A percentile compares a stretch with the other conserved stretches of the same genome.
These are phyloP conservation scores for Whalleya microplaca DNA, from an alignment of 2,329 filamentous ascomycete species.

Conservation along the genomic window DNA sequence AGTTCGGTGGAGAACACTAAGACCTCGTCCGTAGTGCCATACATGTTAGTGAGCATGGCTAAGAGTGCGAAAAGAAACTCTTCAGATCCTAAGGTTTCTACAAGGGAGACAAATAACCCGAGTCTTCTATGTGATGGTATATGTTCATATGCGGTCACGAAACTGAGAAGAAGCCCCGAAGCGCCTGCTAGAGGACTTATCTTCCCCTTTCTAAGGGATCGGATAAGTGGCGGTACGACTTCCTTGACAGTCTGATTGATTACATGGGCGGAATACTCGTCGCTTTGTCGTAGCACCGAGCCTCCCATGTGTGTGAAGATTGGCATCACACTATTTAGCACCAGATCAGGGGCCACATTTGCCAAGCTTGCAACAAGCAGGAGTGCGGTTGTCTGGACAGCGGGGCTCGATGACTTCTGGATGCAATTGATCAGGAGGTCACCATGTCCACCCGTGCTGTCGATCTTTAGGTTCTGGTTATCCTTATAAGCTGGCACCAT, in stretches of 20 bases:
- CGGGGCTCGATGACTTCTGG: constrained; percentile 85
- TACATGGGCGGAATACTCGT: constrained; percentile 96
- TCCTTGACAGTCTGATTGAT: constrained; percentile 94
- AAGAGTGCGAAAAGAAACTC: constrained; percentile 89
- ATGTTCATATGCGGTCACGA: constrained; percentile 94
- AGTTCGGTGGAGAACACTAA: constrained; percentile 77
- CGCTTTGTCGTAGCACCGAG: constrained; percentile 86
- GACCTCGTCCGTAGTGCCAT: constrained; percentile 75
- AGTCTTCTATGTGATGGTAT: constrained; percentile 86
- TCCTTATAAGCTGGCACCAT: constrained; percentile 80
- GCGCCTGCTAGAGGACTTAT: constrained; percentile 79
- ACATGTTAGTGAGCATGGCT: constrained; percentile 88
- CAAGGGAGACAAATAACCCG: constrained; percentile 80
- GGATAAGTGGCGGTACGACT: constrained; percentile 88
- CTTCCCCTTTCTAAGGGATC: constrained; percentile 80
- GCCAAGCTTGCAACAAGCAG: constrained; percentile 87
- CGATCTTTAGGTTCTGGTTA: constrained; percentile 66
- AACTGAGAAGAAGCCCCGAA: constrained; percentile 90
- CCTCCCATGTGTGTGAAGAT: constrained; percentile 98
- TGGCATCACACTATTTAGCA: constrained; percentile 97
- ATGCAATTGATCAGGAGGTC: constrained; percentile 95
- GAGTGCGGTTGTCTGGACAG: constrained; percentile 90
- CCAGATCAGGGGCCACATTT: constrained; percentile 83
- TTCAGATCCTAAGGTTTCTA: constrained; percentile 80
- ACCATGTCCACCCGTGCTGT: constrained; percentile 79